These are phyloP conservation scores for Penicillium longicatenatum DNA, from an alignment of 495 filamentous ascomycete species.

Conservation along the genomic window DNA sequence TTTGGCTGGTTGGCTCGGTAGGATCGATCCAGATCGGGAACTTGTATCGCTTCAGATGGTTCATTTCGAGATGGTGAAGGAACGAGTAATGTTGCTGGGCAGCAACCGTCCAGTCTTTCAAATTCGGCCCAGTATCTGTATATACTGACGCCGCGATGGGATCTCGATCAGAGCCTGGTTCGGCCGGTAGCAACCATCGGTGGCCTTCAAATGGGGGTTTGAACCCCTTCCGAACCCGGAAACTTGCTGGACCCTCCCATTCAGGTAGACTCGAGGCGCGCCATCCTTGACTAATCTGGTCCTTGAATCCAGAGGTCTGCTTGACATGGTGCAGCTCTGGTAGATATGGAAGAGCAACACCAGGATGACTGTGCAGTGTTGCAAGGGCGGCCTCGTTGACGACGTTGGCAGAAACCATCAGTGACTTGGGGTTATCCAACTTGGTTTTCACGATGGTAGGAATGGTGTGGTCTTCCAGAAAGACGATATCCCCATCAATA, in stretches of 20 bases:
- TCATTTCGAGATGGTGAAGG: constrained; percentile 50
- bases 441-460: constrained; percentile 55
- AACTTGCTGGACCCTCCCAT: constrained; percentile 34
- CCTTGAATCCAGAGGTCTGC: constrained; percentile 18
- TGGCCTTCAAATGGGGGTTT: constrained; percentile 30
- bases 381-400: constrained; percentile 46
- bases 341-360: constrained; percentile 40
- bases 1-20: constrained; percentile 42
- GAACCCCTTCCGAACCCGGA: constrained; percentile 28
- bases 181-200: constrained; percentile 33
- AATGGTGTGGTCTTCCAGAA: constrained; percentile 55
- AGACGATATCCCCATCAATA: constrained; percentile 59
- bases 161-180: constrained; percentile 26
- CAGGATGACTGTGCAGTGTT: constrained; percentile 37
- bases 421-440: constrained; percentile 46
- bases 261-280: constrained; percentile 30
- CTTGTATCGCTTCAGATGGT: constrained; percentile 49
- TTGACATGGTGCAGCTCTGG: constrained; percentile 30
- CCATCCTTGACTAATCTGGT: constrained; percentile 27
- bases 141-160: constrained; percentile 35
- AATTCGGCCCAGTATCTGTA: constrained; percentile 33
- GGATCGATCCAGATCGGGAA: constrained; percentile 53
- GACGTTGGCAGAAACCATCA: constrained; percentile 55
- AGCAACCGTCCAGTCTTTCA: constrained; percentile 50
- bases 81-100: constrained; percentile 60